Evolutionary conservation across 495 filamentous ascomycete genomes (phyloP), one percentile per base, ranked within the genome.

Genomic region (Podospora pseudopauciseta): DNA sequence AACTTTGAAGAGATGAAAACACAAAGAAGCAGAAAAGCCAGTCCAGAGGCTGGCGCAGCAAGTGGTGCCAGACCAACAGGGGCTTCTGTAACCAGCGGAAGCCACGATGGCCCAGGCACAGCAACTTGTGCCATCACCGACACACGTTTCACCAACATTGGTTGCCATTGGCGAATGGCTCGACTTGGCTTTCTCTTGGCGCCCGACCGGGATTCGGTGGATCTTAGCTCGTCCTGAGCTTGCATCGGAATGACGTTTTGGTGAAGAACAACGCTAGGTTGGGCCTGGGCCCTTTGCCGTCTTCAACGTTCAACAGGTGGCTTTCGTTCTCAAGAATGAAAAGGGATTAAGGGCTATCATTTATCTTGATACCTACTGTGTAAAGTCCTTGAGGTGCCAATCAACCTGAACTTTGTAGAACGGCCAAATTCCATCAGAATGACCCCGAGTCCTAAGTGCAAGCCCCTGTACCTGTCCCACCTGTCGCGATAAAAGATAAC

Each of bases 121-220:
- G 44, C 32, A 39, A 53, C 18, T 6, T 44, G 54, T 39, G 63
- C 63, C 34, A 34, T 65, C 27, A 44, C 5, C 64, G 58, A 69
- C 60, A 66, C 72, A 76, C 74, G 75, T 76, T 74, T 65, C 68
- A 55, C 55, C 56, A 67, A 18, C 32, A 19, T 18, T 26, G 11
- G 61, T 63, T 71, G 62, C 73, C 67, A 76, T 76, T 76, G 75
- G 73, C 75, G 69, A 73, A 75, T 75, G 23, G 54, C 34, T 49
- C 19, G 67, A 60, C 55, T 58, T 58, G 2, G 55, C 55, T 19
- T 20, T 58, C 9, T 13, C 39, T 49, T 49, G 39, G 39, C 39
- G 39, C 9, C 9, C 2, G 39, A 49, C 39, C 7, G 9, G 39
- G 39, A 49, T 49, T 49, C 13, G 39, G 13, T 49, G 39, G 39